A percentile compares a stretch with the other conserved stretches of the same genome.
These are phyloP conservation scores for button mushroom (Agaricus bisporus) DNA, from an alignment of 768 basidiomycete species.

Conservation along the genomic window DNA sequence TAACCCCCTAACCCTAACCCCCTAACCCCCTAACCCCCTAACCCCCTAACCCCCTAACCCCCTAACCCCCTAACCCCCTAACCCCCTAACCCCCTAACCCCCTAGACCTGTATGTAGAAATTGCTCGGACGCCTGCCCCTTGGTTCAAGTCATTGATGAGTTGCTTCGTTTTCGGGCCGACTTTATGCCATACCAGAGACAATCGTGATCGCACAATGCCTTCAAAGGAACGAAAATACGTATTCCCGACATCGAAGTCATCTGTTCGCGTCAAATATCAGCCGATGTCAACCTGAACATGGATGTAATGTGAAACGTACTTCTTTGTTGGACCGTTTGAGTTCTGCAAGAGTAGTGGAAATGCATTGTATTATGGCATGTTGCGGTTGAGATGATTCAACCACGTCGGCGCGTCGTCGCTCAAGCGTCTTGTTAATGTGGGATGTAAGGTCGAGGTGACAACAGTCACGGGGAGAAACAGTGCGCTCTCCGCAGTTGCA, in stretches of 20 bases:
- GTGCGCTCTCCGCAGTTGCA: conserved; percentile 83
- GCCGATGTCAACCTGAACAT: background rate
- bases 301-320: conserved; percentile 25
- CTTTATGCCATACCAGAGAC: conserved; percentile 95
- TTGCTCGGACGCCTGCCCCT: no score
- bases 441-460: background rate
- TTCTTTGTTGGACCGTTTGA: conserved; percentile 78
- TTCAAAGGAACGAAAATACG: conserved; percentile 93
- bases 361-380: conserved; percentile 91
- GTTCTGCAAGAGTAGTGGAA: conserved; percentile 80
- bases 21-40: no score
- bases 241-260: conserved; percentile 86
- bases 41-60: no score
- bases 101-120: no score
- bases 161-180: conserved; percentile 87
- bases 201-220: conserved; percentile 81
- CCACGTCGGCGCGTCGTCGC: conserved; percentile 80
- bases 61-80: no score
- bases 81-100: no score
- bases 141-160: conserved; percentile 87
- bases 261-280: conserved; percentile 41
- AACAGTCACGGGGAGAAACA: conserved; percentile 15
- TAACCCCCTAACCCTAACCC: no score
- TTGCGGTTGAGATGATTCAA: conserved; percentile 85
- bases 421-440: conserved; percentile 76